These are phyloP conservation scores for Lactarius deliciosus DNA, from an alignment of 768 basidiomycete genomes.

Conservation along the genomic window DNA sequence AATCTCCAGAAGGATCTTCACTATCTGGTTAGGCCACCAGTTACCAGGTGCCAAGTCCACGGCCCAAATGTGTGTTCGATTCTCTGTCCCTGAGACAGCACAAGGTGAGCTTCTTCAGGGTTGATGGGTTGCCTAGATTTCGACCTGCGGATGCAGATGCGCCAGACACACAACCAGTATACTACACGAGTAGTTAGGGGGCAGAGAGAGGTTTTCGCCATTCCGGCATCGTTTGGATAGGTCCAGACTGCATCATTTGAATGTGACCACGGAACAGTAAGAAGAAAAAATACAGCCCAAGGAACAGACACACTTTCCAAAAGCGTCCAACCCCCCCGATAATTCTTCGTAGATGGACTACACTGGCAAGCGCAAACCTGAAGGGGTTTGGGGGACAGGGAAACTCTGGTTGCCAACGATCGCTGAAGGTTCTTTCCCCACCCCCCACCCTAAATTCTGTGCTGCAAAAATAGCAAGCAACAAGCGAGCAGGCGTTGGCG, in stretches of 20 bases:
- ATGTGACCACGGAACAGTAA: background rate
- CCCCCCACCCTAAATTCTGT: background rate
- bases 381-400: background rate
- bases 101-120: background rate
- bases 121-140: background rate
- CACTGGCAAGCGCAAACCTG: background rate
- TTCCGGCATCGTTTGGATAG: background rate
- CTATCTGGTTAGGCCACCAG: background rate
- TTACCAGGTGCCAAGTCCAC: background rate
- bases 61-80: background rate
- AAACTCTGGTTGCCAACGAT: background rate
- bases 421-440: background rate
- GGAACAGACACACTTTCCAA: background rate
- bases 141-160: background rate
- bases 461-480: background rate
- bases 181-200: background rate
- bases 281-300: background rate
- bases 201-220: background rate
- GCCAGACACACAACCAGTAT: background rate
- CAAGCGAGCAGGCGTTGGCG: background rate
- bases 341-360: background rate
- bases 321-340: slow-evolving; percentile 7
- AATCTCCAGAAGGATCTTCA: background rate
- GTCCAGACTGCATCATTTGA: background rate
- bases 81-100: background rate